A percentile compares a stretch with the other conserved stretches of the same genome.
Conservation (phyloP, 2,329 filamentous ascomycete species). For the Xylariales sp. region DNA sequence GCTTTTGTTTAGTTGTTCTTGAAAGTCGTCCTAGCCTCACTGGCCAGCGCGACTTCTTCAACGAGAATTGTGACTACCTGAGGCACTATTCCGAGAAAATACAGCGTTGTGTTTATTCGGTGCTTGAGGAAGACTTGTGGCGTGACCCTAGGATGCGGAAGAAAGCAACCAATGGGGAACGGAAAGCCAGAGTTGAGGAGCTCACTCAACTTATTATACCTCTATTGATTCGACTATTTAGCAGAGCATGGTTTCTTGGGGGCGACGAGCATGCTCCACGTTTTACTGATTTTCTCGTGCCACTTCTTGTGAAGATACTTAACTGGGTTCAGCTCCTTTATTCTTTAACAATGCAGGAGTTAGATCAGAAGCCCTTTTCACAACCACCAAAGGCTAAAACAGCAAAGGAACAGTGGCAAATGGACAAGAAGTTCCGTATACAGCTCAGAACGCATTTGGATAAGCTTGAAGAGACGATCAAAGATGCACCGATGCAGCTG, state of each 20-base stretch:
- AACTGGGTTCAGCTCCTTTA: slow-evolving; percentile 19
- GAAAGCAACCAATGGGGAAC: too few species aligned
- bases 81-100: slow-evolving; percentile 20
- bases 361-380: slow-evolving; percentile 8
- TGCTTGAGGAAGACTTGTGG: too few species aligned
- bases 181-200: too few species aligned
- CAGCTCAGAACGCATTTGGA: slow-evolving; percentile 14
- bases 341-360: slow-evolving; percentile 11
- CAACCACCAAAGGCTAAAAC: background rate
- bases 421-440: slow-evolving; percentile 7
- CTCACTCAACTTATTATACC: slow-evolving; percentile 18
- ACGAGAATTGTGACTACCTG: slow-evolving; percentile 16
- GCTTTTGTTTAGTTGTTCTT: slow-evolving; percentile 14
- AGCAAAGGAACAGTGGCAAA: slow-evolving; percentile 5
- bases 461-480: slow-evolving; percentile 9
- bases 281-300: slow-evolving; percentile 17
- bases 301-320: slow-evolving; percentile 16
- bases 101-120: slow-evolving; percentile 11
- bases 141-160: too few species aligned
- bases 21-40: slow-evolving; percentile 13
- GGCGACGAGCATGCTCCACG: slow-evolving; percentile 12
- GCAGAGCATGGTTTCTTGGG: slow-evolving; percentile 19
- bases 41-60: slow-evolving; percentile 20
- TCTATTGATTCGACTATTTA: slow-evolving; percentile 18
- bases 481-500: slow-evolving; percentile 14